Percentiles rank a stretch among this genome's conserved stretches.
Evolutionary conservation across 768 basidiomycete species (phyloP).

Genomic region (Austroboletus eburneus): DNA sequence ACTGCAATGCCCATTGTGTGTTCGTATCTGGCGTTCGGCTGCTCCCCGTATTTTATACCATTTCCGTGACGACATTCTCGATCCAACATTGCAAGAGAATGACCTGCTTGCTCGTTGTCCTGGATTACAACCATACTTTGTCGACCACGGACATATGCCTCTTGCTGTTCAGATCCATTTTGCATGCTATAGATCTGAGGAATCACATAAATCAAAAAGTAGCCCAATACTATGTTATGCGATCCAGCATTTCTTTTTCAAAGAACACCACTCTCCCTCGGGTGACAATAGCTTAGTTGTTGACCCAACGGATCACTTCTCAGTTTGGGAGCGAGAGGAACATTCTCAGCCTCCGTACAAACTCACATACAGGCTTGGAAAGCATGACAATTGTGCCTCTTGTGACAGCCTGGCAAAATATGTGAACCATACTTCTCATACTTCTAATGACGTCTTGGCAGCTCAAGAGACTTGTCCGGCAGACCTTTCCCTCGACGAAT

Average conservation of each 20-base stretch:
- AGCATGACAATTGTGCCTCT: neutral
- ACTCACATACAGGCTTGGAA: neutral
- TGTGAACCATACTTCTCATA: neutral
- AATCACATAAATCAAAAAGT: neutral
- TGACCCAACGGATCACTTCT: neutral
- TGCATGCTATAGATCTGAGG: neutral
- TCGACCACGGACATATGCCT: neutral
- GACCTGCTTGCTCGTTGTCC: conserved; percentile 20
- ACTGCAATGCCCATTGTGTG: conserved; percentile 29
- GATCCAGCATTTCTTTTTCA: neutral
- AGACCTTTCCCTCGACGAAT: neutral
- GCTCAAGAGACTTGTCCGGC: neutral
- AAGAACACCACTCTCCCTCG: neutral
- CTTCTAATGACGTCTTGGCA: neutral
- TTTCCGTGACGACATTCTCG: neutral
- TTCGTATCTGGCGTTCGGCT: conserved; percentile 37
- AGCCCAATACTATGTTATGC: neutral
- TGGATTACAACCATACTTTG: conserved; percentile 9
- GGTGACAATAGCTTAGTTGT: no score
- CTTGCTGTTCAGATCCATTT: neutral
- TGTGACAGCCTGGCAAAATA: neutral
- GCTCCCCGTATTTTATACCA: conserved; percentile 33
- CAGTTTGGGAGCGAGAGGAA: neutral
- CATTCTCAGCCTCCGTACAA: neutral
- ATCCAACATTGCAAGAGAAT: neutral